Evolutionary conservation across 2,329 filamentous ascomycete genomes (phyloP).

Genomic region (Colletotrichum phormii): DNA sequence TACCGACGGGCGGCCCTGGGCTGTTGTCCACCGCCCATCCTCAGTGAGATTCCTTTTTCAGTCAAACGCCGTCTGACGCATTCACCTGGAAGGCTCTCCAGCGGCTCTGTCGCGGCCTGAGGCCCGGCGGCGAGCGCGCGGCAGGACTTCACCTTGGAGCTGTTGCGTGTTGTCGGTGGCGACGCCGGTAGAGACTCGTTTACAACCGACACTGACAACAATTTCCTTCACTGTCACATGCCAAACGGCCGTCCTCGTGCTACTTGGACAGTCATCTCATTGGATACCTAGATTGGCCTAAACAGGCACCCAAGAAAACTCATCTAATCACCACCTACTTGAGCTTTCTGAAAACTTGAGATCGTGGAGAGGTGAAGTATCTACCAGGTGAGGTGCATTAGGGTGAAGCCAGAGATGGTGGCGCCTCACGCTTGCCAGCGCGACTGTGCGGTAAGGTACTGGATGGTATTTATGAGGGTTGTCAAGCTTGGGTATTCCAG

Average conservation of each 20-base stretch:
- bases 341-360: not conserved
- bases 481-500: not conserved
- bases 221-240: conserved; percentile 13
- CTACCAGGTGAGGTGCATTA: not conserved
- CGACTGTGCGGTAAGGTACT: no score
- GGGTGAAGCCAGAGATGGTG: not conserved
- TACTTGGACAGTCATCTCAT: not conserved
- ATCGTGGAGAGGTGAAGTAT: not conserved
- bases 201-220: no score
- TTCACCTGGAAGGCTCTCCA: no score
- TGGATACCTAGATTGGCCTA: not conserved
- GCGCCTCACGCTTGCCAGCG: not conserved
- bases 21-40: not conserved
- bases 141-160: no score
- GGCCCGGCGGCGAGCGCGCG: no score
- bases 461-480: not conserved
- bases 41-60: not conserved
- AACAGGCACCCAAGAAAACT: not conserved
- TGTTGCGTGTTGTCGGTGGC: no score
- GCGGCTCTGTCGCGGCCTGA: no score
- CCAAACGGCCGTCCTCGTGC: not conserved
- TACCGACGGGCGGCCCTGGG: not conserved
- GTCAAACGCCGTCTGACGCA: not conserved
- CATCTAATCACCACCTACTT: not conserved
- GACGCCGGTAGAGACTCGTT: no score